These are phyloP conservation scores for Corrigiola litoralis DNA, from an alignment of 179 eudicot species.

Conservation along the genomic window DNA sequence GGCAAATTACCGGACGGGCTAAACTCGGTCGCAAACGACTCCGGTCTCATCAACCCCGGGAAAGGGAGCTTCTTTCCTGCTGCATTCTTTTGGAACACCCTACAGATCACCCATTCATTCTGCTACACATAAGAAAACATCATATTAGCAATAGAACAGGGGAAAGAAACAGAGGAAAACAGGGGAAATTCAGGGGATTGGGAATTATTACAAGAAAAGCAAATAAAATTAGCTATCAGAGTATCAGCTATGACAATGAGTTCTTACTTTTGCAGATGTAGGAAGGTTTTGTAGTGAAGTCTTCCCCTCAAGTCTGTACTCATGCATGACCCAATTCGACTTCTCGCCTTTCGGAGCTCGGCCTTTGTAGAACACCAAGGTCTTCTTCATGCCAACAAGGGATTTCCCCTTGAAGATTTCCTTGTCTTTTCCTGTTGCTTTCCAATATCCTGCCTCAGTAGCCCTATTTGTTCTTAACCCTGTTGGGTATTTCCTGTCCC, in stretches of 20 bases:
- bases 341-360: conserved; percentile 92
- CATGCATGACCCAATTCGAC: conserved; percentile 91
- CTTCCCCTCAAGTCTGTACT: conserved; percentile 73
- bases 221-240: neutral
- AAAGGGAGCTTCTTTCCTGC: conserved; percentile 54
- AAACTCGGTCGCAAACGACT: conserved; percentile 28
- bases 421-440: conserved; percentile 90
- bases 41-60: conserved; percentile 36
- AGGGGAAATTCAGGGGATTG: conserved; percentile 12
- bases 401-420: conserved; percentile 60
- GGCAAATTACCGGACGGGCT: conserved; percentile 39
- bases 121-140: conserved; percentile 28
- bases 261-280: conserved; percentile 46
- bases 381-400: conserved; percentile 91
- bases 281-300: conserved; percentile 55
- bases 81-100: conserved; percentile 65
- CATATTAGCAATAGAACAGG: conserved; percentile 6
- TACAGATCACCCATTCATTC: conserved; percentile 95
- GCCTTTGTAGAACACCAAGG: conserved; percentile 79
- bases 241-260: neutral
- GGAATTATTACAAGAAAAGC: neutral
- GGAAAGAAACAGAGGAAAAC: conserved; percentile 14
- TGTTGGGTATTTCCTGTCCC: conserved; percentile 93
- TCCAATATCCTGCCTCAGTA: conserved; percentile 86
- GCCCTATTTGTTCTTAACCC: conserved; percentile 94